Base-by-base conservation (phyloP, 192 early-diverging fungal species). In the Oehlia diaphana region DNA sequence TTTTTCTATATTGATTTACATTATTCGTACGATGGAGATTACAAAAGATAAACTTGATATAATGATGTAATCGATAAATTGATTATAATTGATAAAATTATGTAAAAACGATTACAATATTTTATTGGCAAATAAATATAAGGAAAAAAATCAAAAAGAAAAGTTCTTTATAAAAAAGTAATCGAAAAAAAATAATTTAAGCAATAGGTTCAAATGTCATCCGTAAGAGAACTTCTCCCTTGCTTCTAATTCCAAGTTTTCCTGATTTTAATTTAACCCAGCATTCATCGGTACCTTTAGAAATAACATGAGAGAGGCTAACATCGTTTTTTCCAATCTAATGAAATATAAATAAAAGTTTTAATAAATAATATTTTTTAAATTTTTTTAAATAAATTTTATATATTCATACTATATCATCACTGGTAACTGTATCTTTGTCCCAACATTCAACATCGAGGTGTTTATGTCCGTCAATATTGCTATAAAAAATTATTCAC, bases 261-360 rank as follows among this genome's bases (percentile, higher is more conserved):
- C 37, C 37, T 5, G 37, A 4, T 42, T 68, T 77, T 35, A 82
- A 44, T 58, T 74, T 79, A 61, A 79, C 76, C 81, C 76, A 78
- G 10, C 14, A 28, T 16, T 79, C 81, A 16, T 74, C 49, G 35
- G 13, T 39, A 19, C 47, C 26, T n/a, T 78, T 78, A 26, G 28
- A 35, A 42, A 67, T 61, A 10, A 61, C 73, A 0, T 76, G 66
- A 9, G 26, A 35, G 39, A 82, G 23, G 14, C 79, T 66, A 63
- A 82, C 42, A 44, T 82, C 75, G 35, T 35, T 53, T 9, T 79
- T 65, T 9, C 82, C 82, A 50, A 82, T 74, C 31, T 76, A 64
- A 16, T 47, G 16, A 37, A 76, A 50, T 44, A 33, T 19, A 49
- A 9, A 42, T 63, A 42, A 23, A 10, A 7, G 19, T 58, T 9